These are phyloP conservation scores for Gliomastix tumulicola DNA, from an alignment of 2,329 filamentous ascomycete genomes.

Conservation along the genomic window DNA sequence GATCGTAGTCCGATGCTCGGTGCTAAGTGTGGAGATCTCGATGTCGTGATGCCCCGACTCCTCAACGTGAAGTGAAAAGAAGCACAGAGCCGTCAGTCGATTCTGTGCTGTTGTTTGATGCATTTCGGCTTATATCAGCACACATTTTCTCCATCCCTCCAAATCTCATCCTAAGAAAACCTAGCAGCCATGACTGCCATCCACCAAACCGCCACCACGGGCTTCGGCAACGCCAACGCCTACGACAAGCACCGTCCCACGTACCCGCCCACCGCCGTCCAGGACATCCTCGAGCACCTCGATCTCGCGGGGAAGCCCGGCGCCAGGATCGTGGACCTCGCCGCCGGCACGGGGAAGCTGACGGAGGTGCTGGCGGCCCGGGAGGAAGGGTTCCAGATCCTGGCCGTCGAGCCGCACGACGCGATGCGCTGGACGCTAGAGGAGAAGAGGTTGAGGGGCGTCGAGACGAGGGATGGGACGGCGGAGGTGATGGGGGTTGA, in stretches of 20 bases:
- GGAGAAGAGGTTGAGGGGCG: slow-evolving; percentile 47
- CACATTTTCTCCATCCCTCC: too few species aligned
- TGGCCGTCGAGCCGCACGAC: slow-evolving; percentile 57
- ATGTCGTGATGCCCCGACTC: slow-evolving; percentile 36
- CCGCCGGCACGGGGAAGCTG: slow-evolving; percentile 64
- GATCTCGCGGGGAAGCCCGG: slow-evolving; percentile 36
- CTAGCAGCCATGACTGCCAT: too few species aligned
- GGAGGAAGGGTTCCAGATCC: slow-evolving; percentile 51
- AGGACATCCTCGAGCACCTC: slow-evolving; percentile 49
- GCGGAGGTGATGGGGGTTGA: slow-evolving; percentile 49
- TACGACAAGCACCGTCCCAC: slow-evolving; percentile 66
- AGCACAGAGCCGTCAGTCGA: too few species aligned
- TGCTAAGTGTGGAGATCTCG: slow-evolving; percentile 36
- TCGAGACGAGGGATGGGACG: slow-evolving; percentile 49
- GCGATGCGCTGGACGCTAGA: slow-evolving; percentile 57
- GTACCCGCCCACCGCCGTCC: slow-evolving; percentile 53
- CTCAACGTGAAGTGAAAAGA: too few species aligned
- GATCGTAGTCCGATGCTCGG: too few species aligned
- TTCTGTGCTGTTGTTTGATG: too few species aligned
- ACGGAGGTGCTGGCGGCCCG: slow-evolving; percentile 54
- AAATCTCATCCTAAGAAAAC: too few species aligned
- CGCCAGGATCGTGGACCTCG: slow-evolving; percentile 55
- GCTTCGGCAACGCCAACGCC: slow-evolving; percentile 55
- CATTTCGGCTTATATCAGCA: too few species aligned
- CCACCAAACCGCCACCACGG: slow-evolving; percentile 45